Percentiles rank a stretch among this genome's conserved stretches.
These are phyloP conservation scores for Cinnamomum chago DNA, from an alignment of 164 flowering plant genomes.

Conservation along the genomic window DNA sequence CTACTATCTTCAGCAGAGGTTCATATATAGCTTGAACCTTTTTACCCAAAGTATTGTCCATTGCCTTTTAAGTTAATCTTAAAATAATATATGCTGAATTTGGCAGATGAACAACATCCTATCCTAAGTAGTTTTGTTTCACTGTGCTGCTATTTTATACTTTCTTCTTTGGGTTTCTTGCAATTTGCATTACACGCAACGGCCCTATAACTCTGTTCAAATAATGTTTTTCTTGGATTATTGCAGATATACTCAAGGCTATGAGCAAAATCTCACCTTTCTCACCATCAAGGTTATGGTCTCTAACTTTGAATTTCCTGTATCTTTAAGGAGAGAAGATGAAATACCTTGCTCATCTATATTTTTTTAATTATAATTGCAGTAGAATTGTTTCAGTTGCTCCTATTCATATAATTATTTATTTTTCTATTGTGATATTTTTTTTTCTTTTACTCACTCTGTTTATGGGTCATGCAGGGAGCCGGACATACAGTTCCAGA, in stretches of 20 bases:
- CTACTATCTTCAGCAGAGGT: neutral
- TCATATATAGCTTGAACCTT: neutral
- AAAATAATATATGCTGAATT: neutral
- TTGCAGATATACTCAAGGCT: constrained; percentile 74
- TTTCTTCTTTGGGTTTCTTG: neutral
- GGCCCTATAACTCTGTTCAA: neutral
- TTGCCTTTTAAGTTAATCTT: no score
- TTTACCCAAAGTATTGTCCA: neutral
- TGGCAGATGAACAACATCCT: neutral
- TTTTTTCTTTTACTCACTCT: neutral
- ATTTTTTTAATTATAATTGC: neutral
- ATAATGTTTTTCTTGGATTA: neutral
- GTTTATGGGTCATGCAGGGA: constrained; percentile 43
- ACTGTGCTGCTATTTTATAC: neutral
- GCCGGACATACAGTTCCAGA: constrained; percentile 88
- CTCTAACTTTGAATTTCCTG: neutral
- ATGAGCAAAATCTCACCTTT: constrained; percentile 75
- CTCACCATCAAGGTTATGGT: constrained; percentile 68
- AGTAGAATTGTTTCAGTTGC: neutral
- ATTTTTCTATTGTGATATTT: neutral
- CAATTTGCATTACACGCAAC: neutral
- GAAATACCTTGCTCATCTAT: neutral
- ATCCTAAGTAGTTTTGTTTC: neutral
- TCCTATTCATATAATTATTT: neutral
- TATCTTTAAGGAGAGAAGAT: neutral